Evolutionary conservation across 768 basidiomycete species (phyloP).

Genomic region (Mycena sanguinolenta): DNA sequence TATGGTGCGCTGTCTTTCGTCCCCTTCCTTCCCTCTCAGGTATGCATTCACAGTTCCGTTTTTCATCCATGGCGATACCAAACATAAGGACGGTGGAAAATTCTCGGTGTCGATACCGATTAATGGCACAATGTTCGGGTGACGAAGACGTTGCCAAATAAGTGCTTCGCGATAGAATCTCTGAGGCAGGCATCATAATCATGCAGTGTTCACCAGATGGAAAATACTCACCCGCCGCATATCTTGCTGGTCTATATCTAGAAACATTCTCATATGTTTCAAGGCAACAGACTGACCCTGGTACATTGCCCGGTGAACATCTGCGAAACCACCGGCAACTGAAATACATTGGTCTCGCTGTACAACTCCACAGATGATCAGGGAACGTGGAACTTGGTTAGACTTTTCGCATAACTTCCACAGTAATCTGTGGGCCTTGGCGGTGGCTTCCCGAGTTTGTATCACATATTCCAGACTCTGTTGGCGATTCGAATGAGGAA

Average conservation of each 20-base stretch:
- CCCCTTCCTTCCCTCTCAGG: slow-evolving; percentile 22
- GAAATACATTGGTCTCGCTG: slow-evolving; percentile 14
- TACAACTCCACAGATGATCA: slow-evolving; percentile 24
- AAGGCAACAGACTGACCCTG: slow-evolving; percentile 23
- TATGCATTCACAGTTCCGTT: slow-evolving; percentile 41
- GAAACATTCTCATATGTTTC: slow-evolving; percentile 27
- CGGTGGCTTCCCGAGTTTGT: background rate
- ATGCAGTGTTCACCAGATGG: too few relatives aligned
- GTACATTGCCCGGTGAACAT: slow-evolving; percentile 20
- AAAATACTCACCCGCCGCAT: slow-evolving; percentile 23
- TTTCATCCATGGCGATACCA: slow-evolving; percentile 46
- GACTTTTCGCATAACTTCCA: slow-evolving; percentile 13
- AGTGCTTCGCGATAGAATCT: slow-evolving; percentile 42
- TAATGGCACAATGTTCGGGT: slow-evolving; percentile 38
- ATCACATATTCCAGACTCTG: slow-evolving; percentile 3
- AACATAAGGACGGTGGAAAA: slow-evolving; percentile 34
- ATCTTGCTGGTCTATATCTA: slow-evolving; percentile 15
- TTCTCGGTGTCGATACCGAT: slow-evolving; percentile 37
- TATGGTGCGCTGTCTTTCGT: slow-evolving; percentile 6
- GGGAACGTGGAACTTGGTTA: background rate
- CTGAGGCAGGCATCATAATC: slow-evolving; percentile 9
- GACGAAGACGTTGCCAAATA: slow-evolving; percentile 37
- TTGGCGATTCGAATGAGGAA: background rate
- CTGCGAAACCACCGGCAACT: slow-evolving; percentile 22
- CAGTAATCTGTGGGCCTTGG: background rate